phyloP scores from a whole-genome alignment of 768 basidiomycete genomes.

The Rhizopogon sp. region DNA sequence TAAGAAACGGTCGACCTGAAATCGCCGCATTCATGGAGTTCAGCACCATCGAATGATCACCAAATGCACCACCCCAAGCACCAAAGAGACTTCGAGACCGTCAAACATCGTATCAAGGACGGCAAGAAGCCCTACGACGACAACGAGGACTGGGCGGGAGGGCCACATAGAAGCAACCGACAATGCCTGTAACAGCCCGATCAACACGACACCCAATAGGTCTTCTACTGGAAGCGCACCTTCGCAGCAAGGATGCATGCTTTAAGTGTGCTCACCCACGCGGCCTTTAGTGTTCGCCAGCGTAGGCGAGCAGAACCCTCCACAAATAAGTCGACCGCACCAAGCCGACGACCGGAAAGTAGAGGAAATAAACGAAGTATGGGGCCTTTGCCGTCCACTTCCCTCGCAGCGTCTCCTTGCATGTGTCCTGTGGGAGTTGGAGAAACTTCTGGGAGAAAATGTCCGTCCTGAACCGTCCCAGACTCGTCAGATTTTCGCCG shows the following conservation, averaged over 20 bases:
- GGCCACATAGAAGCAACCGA: slow-evolving; percentile 19
- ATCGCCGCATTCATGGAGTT: background rate
- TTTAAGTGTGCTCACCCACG: slow-evolving; percentile 27
- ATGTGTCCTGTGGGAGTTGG: background rate
- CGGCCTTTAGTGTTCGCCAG: slow-evolving; percentile 10
- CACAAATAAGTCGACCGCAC: background rate
- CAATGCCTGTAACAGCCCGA: slow-evolving; percentile 13
- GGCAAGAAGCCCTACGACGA: slow-evolving; percentile 30
- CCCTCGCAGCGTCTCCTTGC: background rate
- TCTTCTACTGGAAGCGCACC: slow-evolving; percentile 14
- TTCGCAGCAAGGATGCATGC: slow-evolving; percentile 31
- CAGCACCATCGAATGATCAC: slow-evolving; percentile 14
- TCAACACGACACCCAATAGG: background rate
- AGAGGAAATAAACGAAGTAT: slow-evolving; percentile 13
- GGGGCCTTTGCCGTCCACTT: slow-evolving; percentile 9
- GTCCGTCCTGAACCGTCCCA: background rate
- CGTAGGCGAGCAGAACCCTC: background rate
- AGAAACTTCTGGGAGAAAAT: background rate
- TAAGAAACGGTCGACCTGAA: background rate
- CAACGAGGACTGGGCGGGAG: slow-evolving; percentile 21
- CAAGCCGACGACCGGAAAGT: background rate
- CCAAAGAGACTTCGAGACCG: slow-evolving; percentile 28
- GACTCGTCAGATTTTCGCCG: slow-evolving; percentile 7
- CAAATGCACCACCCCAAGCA: slow-evolving; percentile 38
- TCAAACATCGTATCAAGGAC: slow-evolving; percentile 44